Percentiles rank a stretch among this genome's conserved stretches.
These are phyloP conservation scores for Picea abies DNA, from an alignment of 83 land plant genomes.

Conservation along the genomic window DNA sequence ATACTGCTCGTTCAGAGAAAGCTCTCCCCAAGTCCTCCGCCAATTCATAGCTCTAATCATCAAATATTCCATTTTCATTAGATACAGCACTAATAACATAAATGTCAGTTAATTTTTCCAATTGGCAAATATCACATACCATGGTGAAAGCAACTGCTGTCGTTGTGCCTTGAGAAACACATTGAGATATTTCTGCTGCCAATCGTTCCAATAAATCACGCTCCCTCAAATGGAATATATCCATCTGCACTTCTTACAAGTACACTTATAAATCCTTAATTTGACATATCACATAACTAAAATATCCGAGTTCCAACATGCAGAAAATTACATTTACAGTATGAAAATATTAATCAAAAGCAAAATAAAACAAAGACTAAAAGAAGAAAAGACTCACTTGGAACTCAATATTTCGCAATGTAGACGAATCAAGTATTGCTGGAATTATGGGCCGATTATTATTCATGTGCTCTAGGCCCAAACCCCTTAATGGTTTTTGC, in stretches of 20 bases:
- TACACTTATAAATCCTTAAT: not conserved
- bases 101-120: not conserved
- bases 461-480: constrained; percentile 91
- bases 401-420: constrained; percentile 52
- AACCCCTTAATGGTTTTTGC: constrained; percentile 60
- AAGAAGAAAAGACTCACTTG: constrained; percentile 48
- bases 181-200: constrained; percentile 52
- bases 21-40: constrained; percentile 91
- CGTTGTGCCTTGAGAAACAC: constrained; percentile 56
- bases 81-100: no score
- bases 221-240: constrained; percentile 80
- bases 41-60: constrained; percentile 76
- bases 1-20: constrained; percentile 68
- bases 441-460: constrained; percentile 52
- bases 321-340: not conserved
- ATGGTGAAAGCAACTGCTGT: constrained; percentile 56
- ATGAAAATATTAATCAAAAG: not conserved
- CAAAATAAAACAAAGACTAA: not conserved
- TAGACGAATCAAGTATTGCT: constrained; percentile 33
- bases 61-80: not conserved
- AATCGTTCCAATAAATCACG: constrained; percentile 75
- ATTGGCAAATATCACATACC: constrained; percentile 34
- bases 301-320: not conserved
- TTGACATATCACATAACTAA: not conserved
- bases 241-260: constrained; percentile 47